Evolutionary conservation across 225 moss, liverwort and hornwort genomes (phyloP).

Genomic region (Straminergon stramineum): DNA sequence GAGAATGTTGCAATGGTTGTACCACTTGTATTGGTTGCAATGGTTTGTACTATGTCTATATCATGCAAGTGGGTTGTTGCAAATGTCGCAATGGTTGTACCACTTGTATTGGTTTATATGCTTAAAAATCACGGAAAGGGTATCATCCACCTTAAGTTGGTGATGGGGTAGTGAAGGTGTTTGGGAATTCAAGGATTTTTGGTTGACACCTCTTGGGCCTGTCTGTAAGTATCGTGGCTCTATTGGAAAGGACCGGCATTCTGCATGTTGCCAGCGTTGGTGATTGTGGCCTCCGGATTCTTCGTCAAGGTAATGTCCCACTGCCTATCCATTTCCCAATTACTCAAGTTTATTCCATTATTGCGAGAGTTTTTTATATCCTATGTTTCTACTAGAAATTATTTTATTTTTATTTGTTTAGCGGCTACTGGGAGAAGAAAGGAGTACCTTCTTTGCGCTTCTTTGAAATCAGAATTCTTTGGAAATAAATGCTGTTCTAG

Average conservation of each 20-base stretch:
- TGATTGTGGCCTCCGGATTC: slow-evolving; percentile 87
- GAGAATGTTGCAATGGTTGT: background rate
- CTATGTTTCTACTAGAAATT: background rate
- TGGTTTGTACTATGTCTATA: too few relatives aligned
- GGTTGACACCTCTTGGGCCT: slow-evolving; percentile 22
- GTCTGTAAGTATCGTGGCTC: slow-evolving; percentile 71
- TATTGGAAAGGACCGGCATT: slow-evolving; percentile 71
- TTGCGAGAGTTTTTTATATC: background rate
- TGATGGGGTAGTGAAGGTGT: background rate
- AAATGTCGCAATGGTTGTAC: background rate
- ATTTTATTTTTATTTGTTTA: background rate
- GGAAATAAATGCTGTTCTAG: background rate
- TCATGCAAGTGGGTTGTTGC: background rate
- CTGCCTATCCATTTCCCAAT: background rate
- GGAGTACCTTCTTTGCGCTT: background rate
- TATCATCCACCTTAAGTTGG: background rate
- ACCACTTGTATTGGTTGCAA: too few relatives aligned
- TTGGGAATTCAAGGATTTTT: background rate
- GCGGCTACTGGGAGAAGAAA: background rate
- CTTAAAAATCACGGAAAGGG: background rate
- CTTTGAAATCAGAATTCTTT: background rate
- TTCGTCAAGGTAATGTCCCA: slow-evolving; percentile 41
- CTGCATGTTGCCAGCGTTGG: slow-evolving; percentile 89
- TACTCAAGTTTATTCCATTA: background rate
- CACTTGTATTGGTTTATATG: background rate